Conservation (phyloP, 495 filamentous ascomycete species). For the Penicillium pulvis region DNA sequence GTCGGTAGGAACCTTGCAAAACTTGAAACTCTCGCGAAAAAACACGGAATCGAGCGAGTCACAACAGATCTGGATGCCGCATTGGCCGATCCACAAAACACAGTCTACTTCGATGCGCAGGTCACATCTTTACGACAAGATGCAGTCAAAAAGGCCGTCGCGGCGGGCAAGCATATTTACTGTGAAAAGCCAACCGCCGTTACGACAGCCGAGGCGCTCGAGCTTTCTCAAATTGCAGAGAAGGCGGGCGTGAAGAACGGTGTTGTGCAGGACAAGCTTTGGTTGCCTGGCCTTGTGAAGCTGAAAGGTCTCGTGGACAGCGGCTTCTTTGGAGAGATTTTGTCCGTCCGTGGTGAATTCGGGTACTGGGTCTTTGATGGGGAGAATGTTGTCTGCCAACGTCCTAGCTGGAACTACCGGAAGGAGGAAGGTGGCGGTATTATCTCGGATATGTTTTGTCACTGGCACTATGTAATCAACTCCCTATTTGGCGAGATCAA, state of each 20-base stretch:
- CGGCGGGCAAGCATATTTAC: slow-evolving; percentile 1
- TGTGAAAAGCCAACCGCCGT: slow-evolving; percentile 2
- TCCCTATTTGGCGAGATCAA: not conserved
- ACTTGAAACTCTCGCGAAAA: not conserved
- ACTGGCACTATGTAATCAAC: slow-evolving; percentile 4
- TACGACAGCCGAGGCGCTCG: not conserved
- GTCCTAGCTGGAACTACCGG: slow-evolving; percentile 2
- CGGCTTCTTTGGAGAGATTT: not conserved
- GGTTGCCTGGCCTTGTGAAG: slow-evolving; percentile 3
- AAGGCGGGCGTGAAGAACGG: not conserved
- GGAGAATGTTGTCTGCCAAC: not conserved
- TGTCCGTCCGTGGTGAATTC: slow-evolving; percentile 1
- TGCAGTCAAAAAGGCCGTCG: not conserved
- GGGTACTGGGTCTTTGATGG: slow-evolving; percentile 2
- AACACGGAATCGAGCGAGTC: not conserved
- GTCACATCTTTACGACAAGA: not conserved
- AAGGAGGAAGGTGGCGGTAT: not conserved
- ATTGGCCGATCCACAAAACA: not conserved
- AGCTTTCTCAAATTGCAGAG: not conserved
- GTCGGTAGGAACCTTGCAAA: not conserved
- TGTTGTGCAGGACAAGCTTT: not conserved
- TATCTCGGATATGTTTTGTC: slow-evolving; percentile 4
- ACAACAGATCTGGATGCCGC: not conserved
- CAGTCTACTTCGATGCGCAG: not conserved
- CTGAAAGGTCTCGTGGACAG: slow-evolving; percentile 1